Percentiles rank a stretch among this genome's conserved stretches.
Evolutionary conservation across 768 basidiomycete genomes (phyloP).

Genomic region (Boletus patriciae): DNA sequence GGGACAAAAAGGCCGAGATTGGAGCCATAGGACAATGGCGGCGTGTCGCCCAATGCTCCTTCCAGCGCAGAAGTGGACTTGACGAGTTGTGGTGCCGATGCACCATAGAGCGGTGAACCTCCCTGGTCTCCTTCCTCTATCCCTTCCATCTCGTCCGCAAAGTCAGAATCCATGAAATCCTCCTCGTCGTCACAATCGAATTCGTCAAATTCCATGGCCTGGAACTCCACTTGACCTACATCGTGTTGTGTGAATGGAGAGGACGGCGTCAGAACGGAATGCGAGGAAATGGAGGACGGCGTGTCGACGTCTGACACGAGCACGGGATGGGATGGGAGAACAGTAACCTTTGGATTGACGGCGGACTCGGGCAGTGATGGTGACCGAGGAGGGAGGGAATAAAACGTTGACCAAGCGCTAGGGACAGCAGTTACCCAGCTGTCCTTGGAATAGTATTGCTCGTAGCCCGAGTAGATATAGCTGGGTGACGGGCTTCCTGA

Average conservation of each 20-base stretch:
- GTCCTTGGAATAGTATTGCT: conserved; percentile 26
- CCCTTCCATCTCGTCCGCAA: conserved; percentile 35
- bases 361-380: conserved; percentile 15
- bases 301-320: conserved; percentile 30
- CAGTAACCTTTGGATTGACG: conserved; percentile 31
- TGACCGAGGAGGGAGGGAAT: conserved; percentile 15
- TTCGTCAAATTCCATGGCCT: conserved; percentile 33
- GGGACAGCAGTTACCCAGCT: conserved; percentile 13
- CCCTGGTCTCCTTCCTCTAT: conserved; percentile 18
- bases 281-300: conserved; percentile 33
- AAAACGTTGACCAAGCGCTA: conserved; percentile 23
- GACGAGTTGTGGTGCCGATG: conserved; percentile 23
- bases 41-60: conserved; percentile 31
- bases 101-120: conserved; percentile 22
- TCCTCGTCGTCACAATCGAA: conserved; percentile 36
- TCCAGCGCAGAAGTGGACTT: conserved; percentile 35
- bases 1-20: conserved; percentile 10
- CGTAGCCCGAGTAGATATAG: conserved; percentile 25
- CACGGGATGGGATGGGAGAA: conserved; percentile 24
- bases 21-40: conserved; percentile 12
- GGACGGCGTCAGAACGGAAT: conserved; percentile 32
- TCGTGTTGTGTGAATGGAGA: conserved; percentile 30
- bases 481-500: conserved; percentile 21
- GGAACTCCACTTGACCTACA: conserved; percentile 5
- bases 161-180: conserved; percentile 33